Conservation (phyloP, 352 stramenopile species). For the Phytophthora megakarya region DNA sequence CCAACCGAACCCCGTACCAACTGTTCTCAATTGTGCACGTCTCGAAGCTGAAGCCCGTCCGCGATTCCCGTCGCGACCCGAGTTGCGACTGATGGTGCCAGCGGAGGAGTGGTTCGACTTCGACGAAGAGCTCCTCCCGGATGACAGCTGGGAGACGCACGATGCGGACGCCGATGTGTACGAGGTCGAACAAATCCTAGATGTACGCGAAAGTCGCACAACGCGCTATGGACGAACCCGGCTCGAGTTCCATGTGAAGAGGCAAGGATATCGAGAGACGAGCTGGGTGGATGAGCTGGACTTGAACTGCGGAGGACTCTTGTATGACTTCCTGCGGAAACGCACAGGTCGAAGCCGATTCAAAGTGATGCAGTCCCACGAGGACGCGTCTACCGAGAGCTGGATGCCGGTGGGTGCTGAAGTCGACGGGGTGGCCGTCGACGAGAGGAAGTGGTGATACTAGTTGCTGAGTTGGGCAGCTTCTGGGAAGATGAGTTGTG, state of each 20-base stretch:
- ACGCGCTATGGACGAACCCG: not conserved
- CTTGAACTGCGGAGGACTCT: constrained; percentile 9
- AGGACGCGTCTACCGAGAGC: no score
- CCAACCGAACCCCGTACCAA: no score
- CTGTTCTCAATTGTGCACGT: no score
- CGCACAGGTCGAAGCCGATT: not conserved
- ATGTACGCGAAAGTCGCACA: not conserved
- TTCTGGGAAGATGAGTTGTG: not conserved
- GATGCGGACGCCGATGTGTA: not conserved
- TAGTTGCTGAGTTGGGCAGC: no score
- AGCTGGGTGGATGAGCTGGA: constrained; percentile 6
- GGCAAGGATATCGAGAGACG: constrained; percentile 2
- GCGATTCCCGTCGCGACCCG: not conserved
- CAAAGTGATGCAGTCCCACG: no score
- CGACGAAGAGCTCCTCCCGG: constrained; percentile 26
- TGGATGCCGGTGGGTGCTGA: no score
- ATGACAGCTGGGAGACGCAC: constrained; percentile 22
- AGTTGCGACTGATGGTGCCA: not conserved
- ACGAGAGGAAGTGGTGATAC: not conserved
- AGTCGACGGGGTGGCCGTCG: not conserved
- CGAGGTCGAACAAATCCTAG: constrained; percentile 19
- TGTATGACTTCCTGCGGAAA: constrained; percentile 10
- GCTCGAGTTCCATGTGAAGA: constrained; percentile 9
- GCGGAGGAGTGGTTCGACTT: constrained; percentile 18
- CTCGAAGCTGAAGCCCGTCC: no score